Base-by-base conservation (phyloP, 2,329 filamentous ascomycete genomes). In the Pestalotiopsis sp. region DNA sequence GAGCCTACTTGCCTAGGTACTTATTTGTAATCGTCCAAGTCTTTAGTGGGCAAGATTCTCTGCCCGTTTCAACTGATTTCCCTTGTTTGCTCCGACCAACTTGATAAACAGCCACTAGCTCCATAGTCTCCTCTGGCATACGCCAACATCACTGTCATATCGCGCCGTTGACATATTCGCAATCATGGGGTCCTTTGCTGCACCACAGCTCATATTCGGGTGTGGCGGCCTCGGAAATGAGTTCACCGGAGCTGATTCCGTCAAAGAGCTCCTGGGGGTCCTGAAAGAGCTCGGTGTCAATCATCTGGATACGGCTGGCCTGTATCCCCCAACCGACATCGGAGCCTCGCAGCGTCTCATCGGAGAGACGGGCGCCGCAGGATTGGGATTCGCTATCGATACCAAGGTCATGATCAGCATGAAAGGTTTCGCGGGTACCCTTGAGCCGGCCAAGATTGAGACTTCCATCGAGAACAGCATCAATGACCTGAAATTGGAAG, bases 281-380 rank as follows among this genome's bases (percentile, higher is more conserved):
- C 60, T 69, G 14, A 64, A 68, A 64, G 60, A 69, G 6, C 4
- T 58, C 6, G 68, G 66, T 14, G 56, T 72, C 4, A 45, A 36
- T 4, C 59, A 68, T 23, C 66, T 75, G 31, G 76, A 78, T 39
- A 75, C 69, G 17, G 70, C 69, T 31, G 69, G 60, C 14, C 66
- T 67, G 9, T 72, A 72, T 56, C 69, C 69, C 2, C 69, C 69
- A 3, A 57, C 59, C 1, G 68, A 70, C 31, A 62, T 65, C 14
- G 70, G 69, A 6, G 67, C 67, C 20, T 72, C 70, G 20, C 59
- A 72, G 65, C n/a, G 64, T 4, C 66, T 70, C 13, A 41, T 72
- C 13, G 70, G 69, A 23, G 17, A 69, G 45, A 61, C 45, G 2
- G 65, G 69, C 2, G 70, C 69, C 2, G 65, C 65, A 23, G 52